Evolutionary conservation across 1,284 basidiomycete species (phyloP).

Genomic region (Trichosporon faecale): DNA sequence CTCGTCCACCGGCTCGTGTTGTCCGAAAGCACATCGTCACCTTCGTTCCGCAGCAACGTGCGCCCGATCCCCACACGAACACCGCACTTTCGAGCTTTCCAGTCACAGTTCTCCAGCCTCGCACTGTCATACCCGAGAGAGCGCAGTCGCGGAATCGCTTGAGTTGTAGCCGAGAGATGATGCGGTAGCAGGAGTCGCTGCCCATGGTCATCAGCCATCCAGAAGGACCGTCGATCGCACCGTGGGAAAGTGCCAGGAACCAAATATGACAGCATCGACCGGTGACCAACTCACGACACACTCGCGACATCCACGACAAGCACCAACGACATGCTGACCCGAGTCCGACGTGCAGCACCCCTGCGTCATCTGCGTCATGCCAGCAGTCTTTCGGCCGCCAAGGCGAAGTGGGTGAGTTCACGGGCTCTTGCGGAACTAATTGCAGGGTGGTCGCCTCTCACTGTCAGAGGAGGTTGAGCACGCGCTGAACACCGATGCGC

Average conservation of each 20-base stretch:
- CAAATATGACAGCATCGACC: neutral
- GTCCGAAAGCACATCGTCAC: neutral
- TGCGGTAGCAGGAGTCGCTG: neutral
- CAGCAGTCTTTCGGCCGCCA: neutral
- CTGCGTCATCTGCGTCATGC: neutral
- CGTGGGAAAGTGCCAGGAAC: neutral
- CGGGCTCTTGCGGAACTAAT: neutral
- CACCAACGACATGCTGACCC: neutral
- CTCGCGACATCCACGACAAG: neutral
- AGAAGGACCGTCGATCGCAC: too few relatives aligned
- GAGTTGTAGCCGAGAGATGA: too few relatives aligned
- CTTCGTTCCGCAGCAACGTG: neutral
- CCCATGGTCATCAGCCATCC: neutral
- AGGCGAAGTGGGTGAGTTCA: neutral
- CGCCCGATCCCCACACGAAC: neutral
- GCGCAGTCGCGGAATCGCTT: too few relatives aligned
- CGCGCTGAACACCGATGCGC: constrained; percentile 59
- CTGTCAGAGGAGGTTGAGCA: constrained; percentile 66
- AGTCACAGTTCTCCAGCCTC: too few relatives aligned
- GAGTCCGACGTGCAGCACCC: neutral
- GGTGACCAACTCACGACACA: neutral
- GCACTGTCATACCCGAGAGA: too few relatives aligned
- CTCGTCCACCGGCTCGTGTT: too few relatives aligned
- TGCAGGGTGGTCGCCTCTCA: constrained; percentile 36
- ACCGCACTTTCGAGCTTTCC: neutral